Evolutionary conservation across 2,329 filamentous ascomycete species (phyloP), one percentile per base, ranked within the genome.

Genomic region (Mariannaea sp.): DNA sequence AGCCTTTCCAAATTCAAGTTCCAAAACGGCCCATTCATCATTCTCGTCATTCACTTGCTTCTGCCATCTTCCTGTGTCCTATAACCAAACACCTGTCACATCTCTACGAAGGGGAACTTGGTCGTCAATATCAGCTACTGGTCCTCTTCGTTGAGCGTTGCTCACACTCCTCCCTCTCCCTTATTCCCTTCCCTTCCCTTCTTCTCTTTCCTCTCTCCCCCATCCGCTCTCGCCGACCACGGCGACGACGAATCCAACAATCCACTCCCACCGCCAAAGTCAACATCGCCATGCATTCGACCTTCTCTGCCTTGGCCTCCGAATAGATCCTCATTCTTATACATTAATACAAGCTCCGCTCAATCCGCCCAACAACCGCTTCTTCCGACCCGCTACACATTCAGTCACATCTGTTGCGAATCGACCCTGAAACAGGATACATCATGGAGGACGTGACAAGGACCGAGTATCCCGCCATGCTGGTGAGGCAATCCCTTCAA

Each of bases 381-480:
- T 26, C 30, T 19, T 29, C 19, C 22, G 3, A 14, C 26, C 19
- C 38, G 14, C 42, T 26, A 20, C 44, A 14, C 38, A 19, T 30
- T 36, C 55, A 56, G 55, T 56, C 61, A n/a, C 49, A 62, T 42
- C 35, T 51, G 43, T 27, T 39, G 33, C 48, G 38, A 36, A 40
- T 44, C 10, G 45, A 14, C 35, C 45, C 32, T 20, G 9, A 35
- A 32, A 49, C 48, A 38, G 46, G 39, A 52, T 48, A 87, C 65
- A 73, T 68, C 68, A 90, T 90, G 85, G 87, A 90, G 56, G 87
- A 87, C 68, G 82, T 93, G 69, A 87, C 89, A 71, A 85, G 92
- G 75, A 82, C 89, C 74, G 93, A 97, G 75, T 97, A 97, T 80
- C 92, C 93, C 73, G 87, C 86, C 65, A 87, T 97, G 84, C 87